These are phyloP conservation scores for Paxillus ammoniavirescens DNA, from an alignment of 768 basidiomycete species.

Conservation along the genomic window DNA sequence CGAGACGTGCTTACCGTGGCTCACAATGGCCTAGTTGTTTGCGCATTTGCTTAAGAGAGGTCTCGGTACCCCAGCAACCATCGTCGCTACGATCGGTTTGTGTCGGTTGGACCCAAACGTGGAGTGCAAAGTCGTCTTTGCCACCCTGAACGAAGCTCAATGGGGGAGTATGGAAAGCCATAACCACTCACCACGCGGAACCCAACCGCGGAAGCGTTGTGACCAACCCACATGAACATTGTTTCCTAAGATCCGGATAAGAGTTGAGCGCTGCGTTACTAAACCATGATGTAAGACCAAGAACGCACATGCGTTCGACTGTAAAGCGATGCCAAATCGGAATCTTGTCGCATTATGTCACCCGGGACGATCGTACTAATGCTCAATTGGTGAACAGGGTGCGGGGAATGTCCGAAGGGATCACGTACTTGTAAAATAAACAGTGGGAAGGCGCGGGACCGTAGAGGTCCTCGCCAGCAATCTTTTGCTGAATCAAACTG, in stretches of 20 bases:
- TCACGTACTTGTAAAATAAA: conserved; percentile 45
- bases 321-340: conserved; percentile 35
- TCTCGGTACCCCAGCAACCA: conserved; percentile 34
- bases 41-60: conserved; percentile 33
- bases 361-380: conserved; percentile 42
- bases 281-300: background rate
- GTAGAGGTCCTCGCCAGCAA: conserved; percentile 33
- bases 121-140: conserved; percentile 32
- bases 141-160: conserved; percentile 34
- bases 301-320: conserved; percentile 16
- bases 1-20: conserved; percentile 33
- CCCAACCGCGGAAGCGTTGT: conserved; percentile 19
- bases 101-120: conserved; percentile 26
- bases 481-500: conserved; percentile 38
- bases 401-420: background rate
- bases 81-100: conserved; percentile 26
- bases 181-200: conserved; percentile 20
- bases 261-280: background rate
- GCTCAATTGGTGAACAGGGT: background rate
- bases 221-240: conserved; percentile 18
- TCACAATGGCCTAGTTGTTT: conserved; percentile 31
- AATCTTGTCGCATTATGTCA: conserved; percentile 39
- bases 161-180: background rate
- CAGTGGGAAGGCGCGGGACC: conserved; percentile 22
- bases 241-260: conserved; percentile 8